Percentiles rank a stretch among this genome's conserved stretches.
Conservation (phyloP, 208 protist genomes). For the Crithidia fasciculata region DNA sequence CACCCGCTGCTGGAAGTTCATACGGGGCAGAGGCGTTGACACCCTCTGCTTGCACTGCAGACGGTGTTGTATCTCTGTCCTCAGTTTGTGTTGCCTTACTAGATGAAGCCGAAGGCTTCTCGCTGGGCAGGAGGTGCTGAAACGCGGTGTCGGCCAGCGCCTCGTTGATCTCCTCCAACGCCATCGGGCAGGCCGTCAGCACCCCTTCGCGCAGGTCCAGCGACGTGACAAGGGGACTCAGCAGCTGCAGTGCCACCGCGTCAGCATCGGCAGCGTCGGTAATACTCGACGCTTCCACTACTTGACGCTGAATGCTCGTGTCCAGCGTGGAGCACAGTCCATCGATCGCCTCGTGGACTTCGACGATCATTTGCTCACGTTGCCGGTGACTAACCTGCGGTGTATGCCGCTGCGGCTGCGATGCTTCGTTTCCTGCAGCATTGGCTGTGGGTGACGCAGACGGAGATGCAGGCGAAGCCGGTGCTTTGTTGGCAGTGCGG, state of each 20-base stretch:
- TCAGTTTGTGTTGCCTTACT: not conserved
- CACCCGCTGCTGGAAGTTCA: constrained; percentile 20
- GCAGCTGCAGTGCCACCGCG: constrained; percentile 7
- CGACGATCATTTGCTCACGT: constrained; percentile 32
- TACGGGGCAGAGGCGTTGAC: not conserved
- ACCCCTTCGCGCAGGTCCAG: constrained; percentile 20
- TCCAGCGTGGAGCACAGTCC: constrained; percentile 23
- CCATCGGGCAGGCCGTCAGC: constrained; percentile 12
- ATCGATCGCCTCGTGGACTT: constrained; percentile 40
- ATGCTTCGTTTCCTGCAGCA: too few species aligned
- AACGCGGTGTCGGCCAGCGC: constrained; percentile 22
- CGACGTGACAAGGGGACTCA: constrained; percentile 7
- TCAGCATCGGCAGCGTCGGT: not conserved
- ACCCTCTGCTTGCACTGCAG: not conserved
- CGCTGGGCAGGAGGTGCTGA: constrained; percentile 11
- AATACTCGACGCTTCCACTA: not conserved
- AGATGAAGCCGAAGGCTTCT: not conserved
- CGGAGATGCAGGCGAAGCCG: not conserved
- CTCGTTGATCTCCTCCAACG: constrained; percentile 30
- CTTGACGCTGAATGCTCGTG: not conserved
- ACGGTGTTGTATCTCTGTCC: not conserved
- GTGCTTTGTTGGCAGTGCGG: not conserved
- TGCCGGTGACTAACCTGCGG: not conserved
- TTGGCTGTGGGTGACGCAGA: not conserved
- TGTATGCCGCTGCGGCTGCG: not conserved